Conservation (phyloP, 441 rosid species). For the Jatropha podagrica region DNA sequence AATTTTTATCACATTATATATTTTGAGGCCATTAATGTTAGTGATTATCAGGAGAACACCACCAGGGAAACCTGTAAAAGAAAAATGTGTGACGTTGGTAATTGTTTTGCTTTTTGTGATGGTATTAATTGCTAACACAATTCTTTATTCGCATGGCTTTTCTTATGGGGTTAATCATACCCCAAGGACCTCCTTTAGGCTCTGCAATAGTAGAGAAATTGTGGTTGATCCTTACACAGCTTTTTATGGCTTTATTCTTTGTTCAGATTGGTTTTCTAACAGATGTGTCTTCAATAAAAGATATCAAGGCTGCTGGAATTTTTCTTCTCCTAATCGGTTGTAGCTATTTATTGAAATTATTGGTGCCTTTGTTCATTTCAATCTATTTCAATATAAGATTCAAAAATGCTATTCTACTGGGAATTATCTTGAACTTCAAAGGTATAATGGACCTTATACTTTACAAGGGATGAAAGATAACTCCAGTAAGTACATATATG, state of each 20-base stretch:
- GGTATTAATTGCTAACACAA: conserved; percentile 16
- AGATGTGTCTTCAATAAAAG: conserved; percentile 20
- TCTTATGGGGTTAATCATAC: conserved; percentile 32
- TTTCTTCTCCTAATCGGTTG: conserved; percentile 1
- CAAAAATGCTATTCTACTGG: conserved; percentile 26
- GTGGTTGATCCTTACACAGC: conserved; percentile 24
- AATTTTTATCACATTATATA: not conserved
- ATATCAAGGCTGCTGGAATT: conserved; percentile 2
- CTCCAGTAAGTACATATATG: conserved; percentile 11
- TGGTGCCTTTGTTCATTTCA: conserved; percentile 23
- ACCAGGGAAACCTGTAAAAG: conserved; percentile 22
- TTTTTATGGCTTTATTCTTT: conserved; percentile 34
- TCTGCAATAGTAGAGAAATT: conserved; percentile 35
- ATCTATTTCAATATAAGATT: conserved; percentile 16
- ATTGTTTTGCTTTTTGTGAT: conserved; percentile 13
- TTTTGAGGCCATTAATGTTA: conserved; percentile 18
- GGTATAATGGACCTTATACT: conserved; percentile 30
- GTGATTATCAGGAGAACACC: conserved; percentile 27
- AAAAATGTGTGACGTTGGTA: not conserved
- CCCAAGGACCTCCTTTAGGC: conserved; percentile 37
- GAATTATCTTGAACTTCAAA: conserved; percentile 30
- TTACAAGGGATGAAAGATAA: conserved; percentile 7
- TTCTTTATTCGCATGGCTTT: conserved; percentile 17
- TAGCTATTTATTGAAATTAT: conserved; percentile 16
- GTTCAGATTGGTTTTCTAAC: conserved; percentile 26